phyloP scores from a whole-genome alignment of 306 rosid genomes.

The Gillenia trifoliata region DNA sequence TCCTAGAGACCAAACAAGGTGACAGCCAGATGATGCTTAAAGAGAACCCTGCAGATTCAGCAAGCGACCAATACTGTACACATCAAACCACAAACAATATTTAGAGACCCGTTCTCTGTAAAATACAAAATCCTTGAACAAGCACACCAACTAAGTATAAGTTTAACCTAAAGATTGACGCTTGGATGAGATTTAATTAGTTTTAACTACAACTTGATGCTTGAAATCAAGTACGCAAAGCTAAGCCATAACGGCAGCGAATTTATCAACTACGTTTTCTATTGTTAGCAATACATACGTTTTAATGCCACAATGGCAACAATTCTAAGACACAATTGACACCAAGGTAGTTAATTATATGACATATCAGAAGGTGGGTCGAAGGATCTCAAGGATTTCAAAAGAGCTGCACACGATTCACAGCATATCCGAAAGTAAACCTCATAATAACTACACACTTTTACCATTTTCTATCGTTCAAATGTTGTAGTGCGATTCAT shows the following conservation, averaged over 20 bases:
- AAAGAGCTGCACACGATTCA: not conserved
- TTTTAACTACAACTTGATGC: not conserved
- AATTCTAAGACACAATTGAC: not conserved
- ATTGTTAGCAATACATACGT: not conserved
- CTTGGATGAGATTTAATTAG: not conserved
- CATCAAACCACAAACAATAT: too few species aligned
- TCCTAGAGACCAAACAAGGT: too few species aligned
- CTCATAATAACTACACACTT: not conserved
- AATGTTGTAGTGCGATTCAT: constrained; percentile 41
- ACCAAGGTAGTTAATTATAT: not conserved
- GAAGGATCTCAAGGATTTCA: not conserved
- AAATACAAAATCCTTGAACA: not conserved
- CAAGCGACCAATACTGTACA: too few species aligned
- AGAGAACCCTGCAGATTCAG: too few species aligned
- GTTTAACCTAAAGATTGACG: not conserved
- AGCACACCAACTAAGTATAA: not conserved
- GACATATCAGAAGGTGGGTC: too few species aligned
- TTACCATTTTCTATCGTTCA: constrained; percentile 23
- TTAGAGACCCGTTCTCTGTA: not conserved
- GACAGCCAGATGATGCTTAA: too few species aligned
- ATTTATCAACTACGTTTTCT: not conserved
- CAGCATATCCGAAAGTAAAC: not conserved
- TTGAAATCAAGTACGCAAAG: not conserved
- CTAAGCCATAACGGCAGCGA: not conserved
- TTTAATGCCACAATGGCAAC: not conserved